phyloP scores from a whole-genome alignment of 2,329 filamentous ascomycete species.

The Lasiodiplodia gonubiensis region DNA sequence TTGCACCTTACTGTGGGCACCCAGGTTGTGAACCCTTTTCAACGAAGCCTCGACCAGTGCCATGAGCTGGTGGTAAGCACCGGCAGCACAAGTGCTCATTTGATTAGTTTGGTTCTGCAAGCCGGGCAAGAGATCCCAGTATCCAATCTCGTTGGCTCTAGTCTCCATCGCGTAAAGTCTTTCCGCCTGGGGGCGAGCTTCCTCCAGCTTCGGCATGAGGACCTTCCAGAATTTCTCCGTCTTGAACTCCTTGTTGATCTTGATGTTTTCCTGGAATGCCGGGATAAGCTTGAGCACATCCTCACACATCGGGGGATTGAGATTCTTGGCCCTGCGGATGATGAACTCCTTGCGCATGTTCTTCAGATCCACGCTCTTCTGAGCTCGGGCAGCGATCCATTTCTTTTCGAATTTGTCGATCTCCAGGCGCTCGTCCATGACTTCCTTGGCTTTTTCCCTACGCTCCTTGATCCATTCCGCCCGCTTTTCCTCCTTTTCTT shows the following conservation, averaged over 20 bases:
- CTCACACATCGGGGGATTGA: constrained; percentile 45
- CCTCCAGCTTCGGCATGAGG: constrained; percentile 37
- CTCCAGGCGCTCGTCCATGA: constrained; percentile 39
- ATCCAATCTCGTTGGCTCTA: constrained; percentile 30
- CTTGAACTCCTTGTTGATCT: constrained; percentile 44
- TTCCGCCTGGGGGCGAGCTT: constrained; percentile 36
- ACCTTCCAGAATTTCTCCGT: constrained; percentile 39
- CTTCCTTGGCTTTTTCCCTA: constrained; percentile 9
- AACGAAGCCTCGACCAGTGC: constrained; percentile 3
- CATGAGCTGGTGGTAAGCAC: constrained; percentile 18
- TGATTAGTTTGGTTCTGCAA: constrained; percentile 21
- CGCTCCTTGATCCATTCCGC: constrained; percentile 34
- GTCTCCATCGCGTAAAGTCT: constrained; percentile 30
- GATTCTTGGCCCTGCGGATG: constrained; percentile 42
- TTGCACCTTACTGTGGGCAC: constrained; percentile 6
- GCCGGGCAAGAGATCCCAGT: constrained; percentile 27
- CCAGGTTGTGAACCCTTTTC: constrained; percentile 10
- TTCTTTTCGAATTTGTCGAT: constrained; percentile 48
- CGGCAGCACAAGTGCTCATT: constrained; percentile 24
- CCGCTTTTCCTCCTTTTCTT: constrained; percentile 36
- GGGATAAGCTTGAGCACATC: constrained; percentile 46
- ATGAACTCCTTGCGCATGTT: constrained; percentile 44
- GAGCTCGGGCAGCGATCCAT: constrained; percentile 38
- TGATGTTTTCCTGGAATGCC: constrained; percentile 47
- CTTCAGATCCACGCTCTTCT: constrained; percentile 42